A percentile compares a stretch with the other conserved stretches of the same genome.
These are phyloP conservation scores for Elaeagnus macrophylla DNA, from an alignment of 306 rosid species.

Conservation along the genomic window DNA sequence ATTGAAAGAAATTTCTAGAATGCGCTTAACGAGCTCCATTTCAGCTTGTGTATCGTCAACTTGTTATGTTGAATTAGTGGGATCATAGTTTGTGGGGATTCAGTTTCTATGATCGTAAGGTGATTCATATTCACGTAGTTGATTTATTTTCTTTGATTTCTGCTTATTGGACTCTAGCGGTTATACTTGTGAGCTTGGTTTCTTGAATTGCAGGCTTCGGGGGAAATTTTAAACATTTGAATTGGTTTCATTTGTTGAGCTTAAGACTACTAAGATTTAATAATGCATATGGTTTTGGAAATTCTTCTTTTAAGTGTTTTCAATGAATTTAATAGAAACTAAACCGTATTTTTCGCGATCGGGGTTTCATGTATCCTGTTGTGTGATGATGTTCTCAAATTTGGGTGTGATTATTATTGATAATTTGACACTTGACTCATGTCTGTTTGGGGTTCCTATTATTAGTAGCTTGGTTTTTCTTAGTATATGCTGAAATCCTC, in stretches of 20 bases:
- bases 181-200: background rate
- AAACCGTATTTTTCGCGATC: background rate
- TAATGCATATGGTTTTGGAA: slow-evolving; percentile 1
- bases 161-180: background rate
- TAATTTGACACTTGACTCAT: background rate
- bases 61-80: background rate
- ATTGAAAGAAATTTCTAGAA: background rate
- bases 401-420: background rate
- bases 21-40: background rate
- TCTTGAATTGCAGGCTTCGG: background rate
- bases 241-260: background rate
- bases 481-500: background rate
- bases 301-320: background rate
- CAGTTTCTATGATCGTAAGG: background rate
- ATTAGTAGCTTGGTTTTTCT: background rate
- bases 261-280: background rate
- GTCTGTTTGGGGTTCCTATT: background rate
- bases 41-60: background rate
- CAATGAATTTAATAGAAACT: background rate
- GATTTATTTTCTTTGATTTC: background rate
- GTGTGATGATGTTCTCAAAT: slow-evolving; percentile 5
- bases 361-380: background rate
- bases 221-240: background rate
- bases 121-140: background rate
- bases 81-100: background rate